Percentiles rank a stretch among this genome's conserved stretches.
Evolutionary conservation across 345 rosid species (phyloP).

Genomic region (Ceriops tagal): DNA sequence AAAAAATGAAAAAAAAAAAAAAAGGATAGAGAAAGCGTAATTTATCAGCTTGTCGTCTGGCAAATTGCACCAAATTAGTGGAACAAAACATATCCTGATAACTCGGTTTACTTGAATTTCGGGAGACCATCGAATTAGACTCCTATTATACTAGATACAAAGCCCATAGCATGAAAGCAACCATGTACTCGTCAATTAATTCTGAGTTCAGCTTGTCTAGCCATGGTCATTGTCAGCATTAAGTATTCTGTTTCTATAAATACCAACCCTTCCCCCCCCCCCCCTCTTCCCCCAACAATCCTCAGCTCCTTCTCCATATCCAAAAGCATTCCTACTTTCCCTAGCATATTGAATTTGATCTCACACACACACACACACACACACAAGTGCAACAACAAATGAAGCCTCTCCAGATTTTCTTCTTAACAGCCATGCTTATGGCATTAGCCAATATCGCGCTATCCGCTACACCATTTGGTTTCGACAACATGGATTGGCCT

Average conservation of each 20-base stretch:
- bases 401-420: conserved; percentile 12
- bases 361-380: background rate
- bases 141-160: conserved; percentile 15
- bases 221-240: background rate
- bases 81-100: background rate
- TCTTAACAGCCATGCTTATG: conserved; percentile 13
- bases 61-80: too few species aligned
- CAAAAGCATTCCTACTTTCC: too few species aligned
- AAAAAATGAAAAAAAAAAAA: too few species aligned
- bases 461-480: background rate
- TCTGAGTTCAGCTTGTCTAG: background rate
- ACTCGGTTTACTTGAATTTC: conserved; percentile 16
- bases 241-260: conserved; percentile 13
- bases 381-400: background rate
- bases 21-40: too few species aligned
- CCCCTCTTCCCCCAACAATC: background rate
- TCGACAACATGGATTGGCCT: background rate
- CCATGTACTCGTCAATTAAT: too few species aligned
- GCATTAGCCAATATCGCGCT: conserved; percentile 6
- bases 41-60: too few species aligned
- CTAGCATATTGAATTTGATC: background rate
- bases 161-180: background rate
- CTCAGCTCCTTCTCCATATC: background rate
- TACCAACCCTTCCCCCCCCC: background rate
- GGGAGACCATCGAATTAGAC: conserved; percentile 19